These are phyloP conservation scores for Mercurialis annua DNA, from an alignment of 345 rosid species.

Conservation along the genomic window DNA sequence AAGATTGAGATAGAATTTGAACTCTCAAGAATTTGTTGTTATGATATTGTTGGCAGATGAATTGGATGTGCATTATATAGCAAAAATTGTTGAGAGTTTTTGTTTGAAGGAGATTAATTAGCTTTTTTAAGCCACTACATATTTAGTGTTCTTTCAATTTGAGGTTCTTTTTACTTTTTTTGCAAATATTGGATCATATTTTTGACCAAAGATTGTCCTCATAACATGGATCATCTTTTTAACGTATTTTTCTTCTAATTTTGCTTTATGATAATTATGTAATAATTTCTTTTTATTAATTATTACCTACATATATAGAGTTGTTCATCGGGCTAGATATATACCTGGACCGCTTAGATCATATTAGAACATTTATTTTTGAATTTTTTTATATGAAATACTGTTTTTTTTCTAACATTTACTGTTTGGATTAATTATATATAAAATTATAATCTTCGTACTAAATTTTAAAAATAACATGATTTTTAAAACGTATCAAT, in stretches of 20 bases:
- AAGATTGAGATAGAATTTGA: slow-evolving; percentile 15
- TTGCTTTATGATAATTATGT: neutral
- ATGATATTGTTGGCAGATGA: neutral
- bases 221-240: neutral
- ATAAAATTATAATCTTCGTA: too few species aligned
- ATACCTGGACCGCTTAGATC: too few species aligned
- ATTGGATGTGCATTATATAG: slow-evolving; percentile 4
- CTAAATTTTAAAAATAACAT: too few species aligned
- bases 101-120: slow-evolving; percentile 5
- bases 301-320: too few species aligned
- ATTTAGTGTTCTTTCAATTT: slow-evolving; percentile 3
- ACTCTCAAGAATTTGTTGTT: neutral
- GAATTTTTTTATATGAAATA: too few species aligned
- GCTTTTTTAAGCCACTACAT: neutral
- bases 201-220: slow-evolving; percentile 9
- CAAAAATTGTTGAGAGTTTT: slow-evolving; percentile 2
- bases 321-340: too few species aligned
- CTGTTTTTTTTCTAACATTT: too few species aligned
- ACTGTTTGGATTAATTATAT: too few species aligned
- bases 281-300: too few species aligned
- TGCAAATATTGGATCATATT: neutral
- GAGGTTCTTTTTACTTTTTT: neutral
- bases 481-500: too few species aligned
- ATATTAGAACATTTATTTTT: too few species aligned
- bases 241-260: neutral